These are phyloP conservation scores for Penicillium ochrochloron DNA, from an alignment of 495 filamentous ascomycete genomes.

Conservation along the genomic window DNA sequence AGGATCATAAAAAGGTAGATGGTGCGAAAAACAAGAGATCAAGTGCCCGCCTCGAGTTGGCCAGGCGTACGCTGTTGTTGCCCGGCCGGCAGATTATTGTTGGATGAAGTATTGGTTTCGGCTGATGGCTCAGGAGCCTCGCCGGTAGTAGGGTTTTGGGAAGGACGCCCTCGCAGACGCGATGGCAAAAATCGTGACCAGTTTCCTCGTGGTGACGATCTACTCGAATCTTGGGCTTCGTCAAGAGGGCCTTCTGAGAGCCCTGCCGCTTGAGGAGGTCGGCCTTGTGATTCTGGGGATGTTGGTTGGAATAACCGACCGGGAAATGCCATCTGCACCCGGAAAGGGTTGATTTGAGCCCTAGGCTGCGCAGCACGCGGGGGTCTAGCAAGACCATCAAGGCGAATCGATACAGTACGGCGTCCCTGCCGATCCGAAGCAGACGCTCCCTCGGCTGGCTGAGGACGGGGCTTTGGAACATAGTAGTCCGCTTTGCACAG, in stretches of 20 bases:
- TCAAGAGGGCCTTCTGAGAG: background rate
- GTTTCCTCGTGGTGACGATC: slow-evolving; percentile 8
- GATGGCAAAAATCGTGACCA: slow-evolving; percentile 30
- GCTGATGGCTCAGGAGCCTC: background rate
- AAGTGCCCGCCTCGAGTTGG: slow-evolving; percentile 43
- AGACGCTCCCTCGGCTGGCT: slow-evolving; percentile 22
- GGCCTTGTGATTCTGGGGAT: background rate
- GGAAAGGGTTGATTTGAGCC: slow-evolving; percentile 14
- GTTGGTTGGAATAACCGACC: slow-evolving; percentile 25
- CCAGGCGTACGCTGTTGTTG: slow-evolving; percentile 33
- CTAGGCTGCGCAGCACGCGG: slow-evolving; percentile 25
- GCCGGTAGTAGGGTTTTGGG: background rate
- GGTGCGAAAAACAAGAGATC: background rate
- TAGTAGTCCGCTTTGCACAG: slow-evolving; percentile 98
- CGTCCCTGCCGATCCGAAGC: slow-evolving; percentile 26
- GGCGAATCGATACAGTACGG: slow-evolving; percentile 13
- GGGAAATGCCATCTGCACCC: slow-evolving; percentile 23
- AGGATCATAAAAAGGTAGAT: slow-evolving; percentile 7
- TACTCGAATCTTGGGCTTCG: background rate
- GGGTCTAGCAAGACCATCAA: slow-evolving; percentile 27
- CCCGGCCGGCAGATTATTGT: background rate
- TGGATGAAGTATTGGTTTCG: background rate
- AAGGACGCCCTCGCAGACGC: slow-evolving; percentile 23
- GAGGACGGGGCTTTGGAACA: slow-evolving; percentile 75
- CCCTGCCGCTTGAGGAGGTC: slow-evolving; percentile 1